Evolutionary conservation across 352 stramenopile species (phyloP).

Genomic region (Phytophthora hybrid): DNA sequence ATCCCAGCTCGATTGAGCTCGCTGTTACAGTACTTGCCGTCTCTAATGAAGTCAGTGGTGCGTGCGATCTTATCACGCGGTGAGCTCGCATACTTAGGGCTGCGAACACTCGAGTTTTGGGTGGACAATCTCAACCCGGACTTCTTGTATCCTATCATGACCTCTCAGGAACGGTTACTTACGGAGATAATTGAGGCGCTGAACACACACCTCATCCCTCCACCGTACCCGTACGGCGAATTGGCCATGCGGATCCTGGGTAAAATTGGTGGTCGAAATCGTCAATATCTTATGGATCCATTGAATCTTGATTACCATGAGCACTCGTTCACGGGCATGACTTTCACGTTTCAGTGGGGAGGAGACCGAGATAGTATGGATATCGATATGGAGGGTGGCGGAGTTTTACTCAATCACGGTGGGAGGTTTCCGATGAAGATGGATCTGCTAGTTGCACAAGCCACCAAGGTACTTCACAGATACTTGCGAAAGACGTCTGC

Average conservation of each 20-base stretch:
- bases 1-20: conserved; percentile 96
- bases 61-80: conserved; percentile 94
- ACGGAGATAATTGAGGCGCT: conserved; percentile 97
- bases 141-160: conserved; percentile 96
- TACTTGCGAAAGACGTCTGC: conserved; percentile 66
- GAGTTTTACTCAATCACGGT: background rate
- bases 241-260: conserved; percentile 96
- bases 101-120: conserved; percentile 98
- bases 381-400: conserved; percentile 30
- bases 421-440: conserved; percentile 61
- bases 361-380: conserved; percentile 33
- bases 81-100: conserved; percentile 95
- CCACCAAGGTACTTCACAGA: conserved; percentile 59
- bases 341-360: conserved; percentile 64
- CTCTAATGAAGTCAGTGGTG: conserved; percentile 96
- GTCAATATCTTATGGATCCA: conserved; percentile 90
- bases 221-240: conserved; percentile 97
- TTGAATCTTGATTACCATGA: conserved; percentile 68
- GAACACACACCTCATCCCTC: conserved; percentile 94
- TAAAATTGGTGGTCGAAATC: conserved; percentile 96
- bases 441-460: conserved; percentile 59
- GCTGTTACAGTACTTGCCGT: conserved; percentile 97
- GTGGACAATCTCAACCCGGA: conserved; percentile 98
- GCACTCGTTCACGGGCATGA: conserved; percentile 55
- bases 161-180: conserved; percentile 87